Evolutionary conservation across 2,329 filamentous ascomycete species (phyloP), one percentile per base, ranked within the genome.

Genomic region (Coniochaeta prunicola): DNA sequence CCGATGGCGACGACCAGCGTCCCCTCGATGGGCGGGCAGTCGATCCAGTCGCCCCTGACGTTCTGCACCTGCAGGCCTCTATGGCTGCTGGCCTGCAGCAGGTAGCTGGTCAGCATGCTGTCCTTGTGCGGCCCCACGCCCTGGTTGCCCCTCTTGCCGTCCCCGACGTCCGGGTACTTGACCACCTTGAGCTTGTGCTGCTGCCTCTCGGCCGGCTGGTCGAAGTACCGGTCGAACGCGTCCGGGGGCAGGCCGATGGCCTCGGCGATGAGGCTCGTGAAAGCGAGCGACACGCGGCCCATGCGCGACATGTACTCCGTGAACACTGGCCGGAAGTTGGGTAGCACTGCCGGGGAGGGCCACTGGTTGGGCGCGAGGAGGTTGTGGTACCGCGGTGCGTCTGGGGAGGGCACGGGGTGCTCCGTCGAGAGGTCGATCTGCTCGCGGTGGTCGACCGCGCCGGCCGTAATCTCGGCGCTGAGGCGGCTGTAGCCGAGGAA

Each of bases 131-230:
- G 89, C 0, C 90, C 90, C 0, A 92, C 88, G 34, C 79, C 78
- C 63, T 80, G 71, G 24, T 67, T 70, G 28, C 64, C 63, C 3
- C 59, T 69, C 40, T 70, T 74, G 2, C 68, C 71, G 21, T 64
- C 70, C 69, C 85, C 80, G n/a, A 83, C 72, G 69, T 94, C 91
- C 0, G 91, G 91, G 69, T 94, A 96, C 75, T 90, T 91, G 61
- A 96, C 87, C 60, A 96, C 87, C 77, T 96, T 96, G 67, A 96
- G 80, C 77, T 96, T 96, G 76, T 96, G 90, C 75, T 94, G 91
- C 76, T 83, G 78, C 65, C 81, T 71, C 77, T 80, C 73, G 2
- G 30, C 13, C 2, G 53, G 53, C 26, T 55, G 28, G 69, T 92
- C 90, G 73, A 93, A 93, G 77, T 92, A 96, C 66, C 83, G 85